Base-by-base conservation (phyloP, 2,329 filamentous ascomycete species). In the Xylariaceae sp. region DNA sequence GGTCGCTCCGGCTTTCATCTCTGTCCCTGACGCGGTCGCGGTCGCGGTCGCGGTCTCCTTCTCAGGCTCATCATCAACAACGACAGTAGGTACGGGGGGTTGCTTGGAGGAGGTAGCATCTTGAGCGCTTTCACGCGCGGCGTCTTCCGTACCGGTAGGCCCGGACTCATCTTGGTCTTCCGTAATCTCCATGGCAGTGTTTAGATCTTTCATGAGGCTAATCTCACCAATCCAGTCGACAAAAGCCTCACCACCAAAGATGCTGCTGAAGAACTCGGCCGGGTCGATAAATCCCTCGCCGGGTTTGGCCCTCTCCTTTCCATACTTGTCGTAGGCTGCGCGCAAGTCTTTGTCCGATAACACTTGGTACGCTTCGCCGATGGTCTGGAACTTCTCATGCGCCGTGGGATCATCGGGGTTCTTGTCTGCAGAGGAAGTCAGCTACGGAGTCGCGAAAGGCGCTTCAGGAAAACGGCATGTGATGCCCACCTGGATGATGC, bases 171-270 rank as follows among this genome's bases (percentile, higher is more conserved):
- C 67, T 2, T 84, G 83, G 57, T 85, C 85, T 52, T 88, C 80
- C 85, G 90, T 92, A 62, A 99, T 97, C 67, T 99, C 94, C 92
- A 99, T 97, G 42, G 92, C 96, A 67, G 91, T 90, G 16, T 92
- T 97, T 51, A 99, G 80, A 68, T 99, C 94, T 76, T 96, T 97
- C 89, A 99, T 96, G 54, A 99, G 83, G 47, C 89, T 94, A 64
- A 99, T 96, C 79, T 99, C 94, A 62, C 94, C 94, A 67, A 99
- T 97, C 79, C 94, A 90, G 76, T 99, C 92, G 57, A 87, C 79
- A 67, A 99, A 99, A 12, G 92, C 91, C 65, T 96, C 92, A 56
- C 94, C 94, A 63, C 94, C 94, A 68, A 99, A 99, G 64, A 99
- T 99, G 78, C 92, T 95, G 66, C 88, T 88, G 75, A 99, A 99